A percentile compares a stretch with the other conserved stretches of the same genome.
Evolutionary conservation across 768 basidiomycete species (phyloP).

Genomic region (Tricholoma flavovirens): DNA sequence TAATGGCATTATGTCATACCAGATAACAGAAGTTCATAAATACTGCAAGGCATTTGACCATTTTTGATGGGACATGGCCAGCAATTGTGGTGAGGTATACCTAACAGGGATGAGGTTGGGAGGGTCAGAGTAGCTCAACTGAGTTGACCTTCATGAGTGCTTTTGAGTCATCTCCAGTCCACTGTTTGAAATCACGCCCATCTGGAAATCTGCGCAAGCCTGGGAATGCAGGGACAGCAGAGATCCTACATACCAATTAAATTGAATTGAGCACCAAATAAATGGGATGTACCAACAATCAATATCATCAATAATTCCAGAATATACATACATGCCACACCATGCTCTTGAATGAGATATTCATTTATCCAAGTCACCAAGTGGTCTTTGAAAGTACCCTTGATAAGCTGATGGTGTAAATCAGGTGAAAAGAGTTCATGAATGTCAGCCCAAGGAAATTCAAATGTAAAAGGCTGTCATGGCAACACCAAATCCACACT

Average conservation of each 20-base stretch:
- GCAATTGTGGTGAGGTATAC: conserved; percentile 14
- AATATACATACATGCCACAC: conserved; percentile 13
- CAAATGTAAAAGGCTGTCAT: conserved; percentile 23
- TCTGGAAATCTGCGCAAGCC: conserved; percentile 21
- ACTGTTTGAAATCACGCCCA: conserved; percentile 19
- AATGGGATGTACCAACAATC: conserved; percentile 25
- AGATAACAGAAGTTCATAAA: conserved; percentile 21
- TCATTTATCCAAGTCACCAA: conserved; percentile 29
- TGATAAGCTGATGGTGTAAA: background rate
- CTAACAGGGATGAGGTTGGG: conserved; percentile 1
- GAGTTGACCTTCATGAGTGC: conserved; percentile 28
- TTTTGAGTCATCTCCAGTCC: conserved; percentile 29
- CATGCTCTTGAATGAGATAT: conserved; percentile 20
- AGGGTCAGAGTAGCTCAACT: background rate
- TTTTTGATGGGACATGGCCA: conserved; percentile 12
- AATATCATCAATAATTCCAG: conserved; percentile 30
- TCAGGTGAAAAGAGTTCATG: conserved; percentile 20
- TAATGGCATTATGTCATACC: conserved; percentile 16
- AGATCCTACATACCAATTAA: conserved; percentile 11
- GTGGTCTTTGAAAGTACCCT: conserved; percentile 1
- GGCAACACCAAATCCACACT: no score
- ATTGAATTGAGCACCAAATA: background rate
- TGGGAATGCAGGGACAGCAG: conserved; percentile 18
- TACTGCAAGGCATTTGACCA: conserved; percentile 12
- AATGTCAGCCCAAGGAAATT: conserved; percentile 27